phyloP scores from a whole-genome alignment of 2,329 filamentous ascomycete genomes.

The Cladophialophora exuberans region DNA sequence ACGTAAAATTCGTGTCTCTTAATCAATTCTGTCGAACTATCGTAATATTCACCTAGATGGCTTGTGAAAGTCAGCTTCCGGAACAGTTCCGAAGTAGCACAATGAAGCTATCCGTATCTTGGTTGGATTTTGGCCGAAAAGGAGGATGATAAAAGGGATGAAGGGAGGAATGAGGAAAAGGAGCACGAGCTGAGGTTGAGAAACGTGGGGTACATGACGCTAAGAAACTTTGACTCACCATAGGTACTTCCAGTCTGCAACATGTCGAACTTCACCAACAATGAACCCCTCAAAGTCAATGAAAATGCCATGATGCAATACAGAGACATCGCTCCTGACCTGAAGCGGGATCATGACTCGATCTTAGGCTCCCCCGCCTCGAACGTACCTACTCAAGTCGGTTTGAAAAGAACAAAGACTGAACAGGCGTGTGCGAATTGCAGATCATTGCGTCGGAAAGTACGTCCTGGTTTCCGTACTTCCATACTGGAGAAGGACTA shows the following conservation, averaged over 20 bases:
- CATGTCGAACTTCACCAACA: neutral
- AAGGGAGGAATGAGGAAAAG: neutral
- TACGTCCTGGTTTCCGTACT: neutral
- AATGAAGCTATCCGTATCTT: neutral
- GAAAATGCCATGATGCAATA: conserved; percentile 15
- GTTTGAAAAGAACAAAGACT: conserved; percentile 17
- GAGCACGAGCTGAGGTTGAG: neutral
- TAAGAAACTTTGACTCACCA: neutral
- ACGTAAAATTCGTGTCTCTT: no score
- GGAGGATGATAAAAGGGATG: neutral
- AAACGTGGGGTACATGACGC: neutral
- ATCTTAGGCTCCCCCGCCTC: neutral
- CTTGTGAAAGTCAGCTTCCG: neutral
- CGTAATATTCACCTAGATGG: no score
- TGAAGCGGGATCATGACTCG: conserved; percentile 7
- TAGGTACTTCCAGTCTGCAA: neutral
- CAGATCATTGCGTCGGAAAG: conserved; percentile 16
- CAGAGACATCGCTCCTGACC: conserved; percentile 18
- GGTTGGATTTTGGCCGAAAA: neutral
- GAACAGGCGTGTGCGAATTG: conserved; percentile 23
- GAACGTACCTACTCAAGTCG: neutral
- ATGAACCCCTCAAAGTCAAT: neutral
- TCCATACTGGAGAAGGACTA: neutral
- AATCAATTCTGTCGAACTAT: no score
- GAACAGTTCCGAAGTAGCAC: neutral